Base-by-base conservation (phyloP, 2,329 filamentous ascomycete genomes). In the Ophiostoma ulmi region DNA sequence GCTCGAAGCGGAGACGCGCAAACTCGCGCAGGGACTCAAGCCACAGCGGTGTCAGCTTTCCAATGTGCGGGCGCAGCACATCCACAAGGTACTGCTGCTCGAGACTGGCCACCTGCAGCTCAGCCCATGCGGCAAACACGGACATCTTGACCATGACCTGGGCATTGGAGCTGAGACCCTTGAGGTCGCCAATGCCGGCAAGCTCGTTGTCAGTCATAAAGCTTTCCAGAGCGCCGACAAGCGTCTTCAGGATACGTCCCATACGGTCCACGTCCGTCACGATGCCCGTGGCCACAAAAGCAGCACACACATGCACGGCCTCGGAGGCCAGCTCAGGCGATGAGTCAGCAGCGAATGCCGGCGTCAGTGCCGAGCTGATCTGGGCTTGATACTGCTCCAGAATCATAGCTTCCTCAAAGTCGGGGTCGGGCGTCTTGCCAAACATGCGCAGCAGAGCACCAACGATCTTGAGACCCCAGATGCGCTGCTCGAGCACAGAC, bases 111-210 rank as follows among this genome's bases (percentile, higher is more conserved):
- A 99, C 94, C 80, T 99, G 95, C 41, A 99, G 85, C 78, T 97
- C 93, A 4, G 95, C 96, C 95, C 95, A 99, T 0, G 94, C 95
- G 1, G 94, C 95, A 79, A 97, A 97, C 1, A 99, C 91, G 0
- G 95, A 91, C 87, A 98, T 95, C 80, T 97, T 97, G 70, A 99
- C 93, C 95, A 99, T 99, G 67, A 97, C 93, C 77, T 96, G 92
- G 0, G 95, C 94, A 78, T 99, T 99, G 1, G 94, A 93, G 77
- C 94, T 97, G 22, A 99, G 87, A 0, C 92, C 93, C 79, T 92
- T 93, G 6, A 99, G 84, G 75, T 99, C 96, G 20, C 95, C 95
- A 77, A 99, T 98, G 31, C 92, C 88, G 0, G 91, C 92, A 35
- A 22, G 22, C 20, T 70, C 69, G 63, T 87, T 84, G 73, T 96